Evolutionary conservation across 306 rosid species (phyloP).

Genomic region (Quercus parvula): DNA sequence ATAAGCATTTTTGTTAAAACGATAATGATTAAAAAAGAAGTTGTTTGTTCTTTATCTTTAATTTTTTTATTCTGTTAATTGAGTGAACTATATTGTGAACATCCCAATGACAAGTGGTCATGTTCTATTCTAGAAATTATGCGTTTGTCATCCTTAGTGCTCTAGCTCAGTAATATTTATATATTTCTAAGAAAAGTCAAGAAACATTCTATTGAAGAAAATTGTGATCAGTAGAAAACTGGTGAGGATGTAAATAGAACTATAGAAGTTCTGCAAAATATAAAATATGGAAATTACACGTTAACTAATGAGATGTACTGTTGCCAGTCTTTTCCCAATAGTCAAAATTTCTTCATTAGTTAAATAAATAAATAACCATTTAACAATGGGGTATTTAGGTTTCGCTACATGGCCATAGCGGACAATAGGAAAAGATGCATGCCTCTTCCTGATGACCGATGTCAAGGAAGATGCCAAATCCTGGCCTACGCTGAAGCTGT

Average conservation of each 20-base stretch:
- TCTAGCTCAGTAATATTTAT: background rate
- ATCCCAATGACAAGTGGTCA: background rate
- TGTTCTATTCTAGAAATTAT: background rate
- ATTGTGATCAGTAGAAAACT: background rate
- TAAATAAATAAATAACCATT: conserved; percentile 21
- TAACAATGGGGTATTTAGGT: conserved; percentile 36
- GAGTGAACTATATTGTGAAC: background rate
- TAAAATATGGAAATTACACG: background rate
- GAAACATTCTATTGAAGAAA: background rate
- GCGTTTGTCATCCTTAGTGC: background rate
- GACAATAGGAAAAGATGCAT: conserved; percentile 65
- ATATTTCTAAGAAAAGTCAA: background rate
- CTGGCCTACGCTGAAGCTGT: conserved; percentile 71
- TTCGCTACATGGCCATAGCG: conserved; percentile 52
- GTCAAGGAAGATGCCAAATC: conserved; percentile 38
- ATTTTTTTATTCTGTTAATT: background rate
- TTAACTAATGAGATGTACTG: background rate
- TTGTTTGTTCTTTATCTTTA: too few species aligned
- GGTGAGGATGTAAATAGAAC: background rate
- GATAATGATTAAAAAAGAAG: background rate
- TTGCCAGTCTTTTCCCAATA: conserved; percentile 6
- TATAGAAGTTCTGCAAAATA: background rate
- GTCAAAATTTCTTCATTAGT: conserved; percentile 8
- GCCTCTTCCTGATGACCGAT: conserved; percentile 74
- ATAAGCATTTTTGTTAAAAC: background rate